These are phyloP conservation scores for Phytophthora sojae DNA, from an alignment of 352 stramenopile genomes.

Conservation along the genomic window DNA sequence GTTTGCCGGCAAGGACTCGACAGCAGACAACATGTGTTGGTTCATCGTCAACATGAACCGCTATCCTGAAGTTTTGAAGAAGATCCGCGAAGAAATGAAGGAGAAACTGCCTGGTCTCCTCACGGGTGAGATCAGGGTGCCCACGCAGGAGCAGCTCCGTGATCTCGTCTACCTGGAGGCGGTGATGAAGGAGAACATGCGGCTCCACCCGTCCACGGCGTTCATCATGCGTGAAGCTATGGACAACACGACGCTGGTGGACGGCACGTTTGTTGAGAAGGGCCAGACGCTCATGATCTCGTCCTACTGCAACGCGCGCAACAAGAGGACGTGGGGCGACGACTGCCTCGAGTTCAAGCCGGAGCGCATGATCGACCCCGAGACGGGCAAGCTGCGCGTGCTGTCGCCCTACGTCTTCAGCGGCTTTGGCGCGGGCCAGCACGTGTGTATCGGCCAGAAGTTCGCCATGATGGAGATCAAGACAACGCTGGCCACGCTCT, in stretches of 20 bases:
- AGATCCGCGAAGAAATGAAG: slow-evolving; percentile 66
- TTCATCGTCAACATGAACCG: slow-evolving; percentile 74
- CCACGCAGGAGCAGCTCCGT: slow-evolving; percentile 51
- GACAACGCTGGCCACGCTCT: slow-evolving; percentile 53
- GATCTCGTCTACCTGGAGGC: slow-evolving; percentile 69
- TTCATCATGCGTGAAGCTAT: slow-evolving; percentile 61
- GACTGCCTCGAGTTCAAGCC: slow-evolving; percentile 67
- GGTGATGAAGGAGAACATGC: slow-evolving; percentile 69
- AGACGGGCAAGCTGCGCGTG: slow-evolving; percentile 42
- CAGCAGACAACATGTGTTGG: slow-evolving; percentile 69
- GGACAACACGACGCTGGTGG: slow-evolving; percentile 37
- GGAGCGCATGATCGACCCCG: slow-evolving; percentile 64
- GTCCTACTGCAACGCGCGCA: slow-evolving; percentile 43
- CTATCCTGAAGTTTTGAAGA: slow-evolving; percentile 55
- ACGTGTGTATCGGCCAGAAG: slow-evolving; percentile 64
- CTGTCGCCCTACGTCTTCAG: slow-evolving; percentile 38
- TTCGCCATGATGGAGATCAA: slow-evolving; percentile 74
- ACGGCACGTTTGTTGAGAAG: slow-evolving; percentile 41
- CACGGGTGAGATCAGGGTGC: slow-evolving; percentile 34
- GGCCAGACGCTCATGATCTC: slow-evolving; percentile 36
- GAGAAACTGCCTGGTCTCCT: slow-evolving; percentile 45
- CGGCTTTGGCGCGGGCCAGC: slow-evolving; percentile 60
- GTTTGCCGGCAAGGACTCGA: slow-evolving; percentile 82
- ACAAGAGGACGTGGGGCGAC: slow-evolving; percentile 50
- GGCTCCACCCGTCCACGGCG: slow-evolving; percentile 66